Evolutionary conservation across 129 eudicot genomes (phyloP).

Genomic region (Deinandra increscens): DNA sequence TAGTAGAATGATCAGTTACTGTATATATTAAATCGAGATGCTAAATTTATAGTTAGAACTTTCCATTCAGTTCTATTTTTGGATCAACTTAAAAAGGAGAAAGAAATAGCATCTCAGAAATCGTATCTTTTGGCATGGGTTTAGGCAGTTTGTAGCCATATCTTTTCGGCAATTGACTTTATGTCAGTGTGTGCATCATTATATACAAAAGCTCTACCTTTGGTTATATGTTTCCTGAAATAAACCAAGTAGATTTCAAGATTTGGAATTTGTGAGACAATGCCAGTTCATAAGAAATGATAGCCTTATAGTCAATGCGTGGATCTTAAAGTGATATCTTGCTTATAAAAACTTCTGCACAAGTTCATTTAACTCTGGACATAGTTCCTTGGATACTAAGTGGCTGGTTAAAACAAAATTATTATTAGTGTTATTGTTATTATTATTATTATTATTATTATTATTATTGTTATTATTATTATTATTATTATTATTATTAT

Average conservation of each 20-base stretch:
- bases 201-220: not conserved
- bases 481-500: not conserved
- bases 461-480: not conserved
- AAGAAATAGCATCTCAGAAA: constrained; percentile 9
- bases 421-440: too few species aligned
- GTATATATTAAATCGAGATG: not conserved
- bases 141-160: constrained; percentile 3
- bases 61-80: not conserved
- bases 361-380: not conserved
- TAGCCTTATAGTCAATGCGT: constrained; percentile 16
- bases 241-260: constrained; percentile 12
- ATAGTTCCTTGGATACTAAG: not conserved
- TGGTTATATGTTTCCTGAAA: constrained; percentile 6
- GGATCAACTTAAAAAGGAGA: not conserved
- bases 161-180: constrained; percentile 10
- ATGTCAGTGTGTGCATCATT: not conserved
- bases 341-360: constrained; percentile 8
- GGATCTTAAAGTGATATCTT: constrained; percentile 6
- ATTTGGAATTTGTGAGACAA: constrained; percentile 16
- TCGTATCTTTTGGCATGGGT: not conserved
- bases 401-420: not conserved
- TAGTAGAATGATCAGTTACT: not conserved
- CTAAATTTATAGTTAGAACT: not conserved
- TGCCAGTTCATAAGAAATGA: not conserved
- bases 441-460: too few species aligned